Base-by-base conservation (phyloP, 2,329 filamentous ascomycete genomes). In the Xylaria sp. region DNA sequence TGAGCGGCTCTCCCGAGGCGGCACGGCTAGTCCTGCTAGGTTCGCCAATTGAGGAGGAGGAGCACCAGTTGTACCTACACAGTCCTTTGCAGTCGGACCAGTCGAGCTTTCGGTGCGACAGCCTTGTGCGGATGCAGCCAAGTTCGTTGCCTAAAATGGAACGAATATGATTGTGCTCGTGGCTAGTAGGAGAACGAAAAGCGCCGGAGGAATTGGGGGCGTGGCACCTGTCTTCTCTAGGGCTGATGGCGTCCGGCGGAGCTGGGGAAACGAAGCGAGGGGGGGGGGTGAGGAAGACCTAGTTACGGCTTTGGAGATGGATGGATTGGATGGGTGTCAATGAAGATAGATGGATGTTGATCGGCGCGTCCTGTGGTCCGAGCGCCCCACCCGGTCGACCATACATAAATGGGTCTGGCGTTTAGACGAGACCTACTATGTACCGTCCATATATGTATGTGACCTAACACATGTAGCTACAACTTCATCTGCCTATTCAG, bases 141-240 rank as follows among this genome's bases (percentile, higher is more conserved):
- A 50, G 26, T 45, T 48, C 24, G 16, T 40, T 50, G 49, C 56
- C 52, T 17, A 50, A 55, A 52, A 51, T 20, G 54, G 54, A 44
- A 53, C 44, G 45, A 26, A 38, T 42, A 19, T 39, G 6, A 19
- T 17, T 20, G 19, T 24, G 40, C 29, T 34, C 16, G 29, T 13
- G 29, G 16, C 29, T 34, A 34, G 29, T 7, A 34, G 29, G 5
- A 13, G 29, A 13, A 11, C 6, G 11, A 34, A 34, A 34, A 13
- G 29, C 29, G 29, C 11, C 29, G 29, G 16, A 4, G 29, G 29
- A 41, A 46, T 24, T 22, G 22, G 37, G 37, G 29, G 29, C 29
- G 29, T 34, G n/a, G n/a, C n/a, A n/a, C n/a, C n/a, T n/a, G n/a
- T n/a, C n/a, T 34, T 7, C 9, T 7, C 11, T 34, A 34, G 29